Conservation (phyloP, 1,284 basidiomycete genomes). For the Anthracocystis setariae region DNA sequence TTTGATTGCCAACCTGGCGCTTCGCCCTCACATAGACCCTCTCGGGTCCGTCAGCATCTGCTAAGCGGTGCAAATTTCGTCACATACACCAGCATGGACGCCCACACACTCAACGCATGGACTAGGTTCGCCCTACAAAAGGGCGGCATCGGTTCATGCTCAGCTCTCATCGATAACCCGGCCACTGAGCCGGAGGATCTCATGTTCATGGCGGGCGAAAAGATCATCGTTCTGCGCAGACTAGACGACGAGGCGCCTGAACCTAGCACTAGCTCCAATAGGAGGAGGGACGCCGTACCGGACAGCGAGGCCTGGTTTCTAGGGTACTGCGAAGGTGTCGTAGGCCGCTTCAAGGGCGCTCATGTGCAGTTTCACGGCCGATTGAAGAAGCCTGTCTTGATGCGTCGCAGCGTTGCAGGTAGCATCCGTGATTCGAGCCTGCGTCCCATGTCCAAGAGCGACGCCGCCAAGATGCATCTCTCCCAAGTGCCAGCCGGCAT, state of each 20-base stretch:
- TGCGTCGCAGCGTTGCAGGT: constrained; percentile 61
- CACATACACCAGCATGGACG: constrained; percentile 55
- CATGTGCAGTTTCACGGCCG: constrained; percentile 79
- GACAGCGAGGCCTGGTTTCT: constrained; percentile 45
- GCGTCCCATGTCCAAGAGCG: constrained; percentile 59
- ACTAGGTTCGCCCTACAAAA: constrained; percentile 66
- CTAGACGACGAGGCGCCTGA: constrained; percentile 54
- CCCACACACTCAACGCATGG: constrained; percentile 65
- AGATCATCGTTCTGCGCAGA: constrained; percentile 61
- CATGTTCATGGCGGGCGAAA: constrained; percentile 65
- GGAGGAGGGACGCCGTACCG: constrained; percentile 16
- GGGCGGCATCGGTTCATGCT: constrained; percentile 64
- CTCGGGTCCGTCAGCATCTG: no score
- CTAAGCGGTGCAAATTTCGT: background rate
- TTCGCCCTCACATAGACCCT: no score
- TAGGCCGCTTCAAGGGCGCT: constrained; percentile 79
- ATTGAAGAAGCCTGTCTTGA: constrained; percentile 78
- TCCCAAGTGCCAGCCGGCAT: constrained; percentile 55
- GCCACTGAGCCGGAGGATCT: constrained; percentile 61
- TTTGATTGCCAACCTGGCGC: no score
- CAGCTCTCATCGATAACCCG: constrained; percentile 62
- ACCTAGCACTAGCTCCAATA: constrained; percentile 18
- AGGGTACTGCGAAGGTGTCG: constrained; percentile 89
- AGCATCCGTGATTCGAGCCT: constrained; percentile 54
- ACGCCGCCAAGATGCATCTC: constrained; percentile 52